These are phyloP conservation scores for Tetrahymena malaccensis DNA, from an alignment of 73 alveolate genomes.

Conservation along the genomic window DNA sequence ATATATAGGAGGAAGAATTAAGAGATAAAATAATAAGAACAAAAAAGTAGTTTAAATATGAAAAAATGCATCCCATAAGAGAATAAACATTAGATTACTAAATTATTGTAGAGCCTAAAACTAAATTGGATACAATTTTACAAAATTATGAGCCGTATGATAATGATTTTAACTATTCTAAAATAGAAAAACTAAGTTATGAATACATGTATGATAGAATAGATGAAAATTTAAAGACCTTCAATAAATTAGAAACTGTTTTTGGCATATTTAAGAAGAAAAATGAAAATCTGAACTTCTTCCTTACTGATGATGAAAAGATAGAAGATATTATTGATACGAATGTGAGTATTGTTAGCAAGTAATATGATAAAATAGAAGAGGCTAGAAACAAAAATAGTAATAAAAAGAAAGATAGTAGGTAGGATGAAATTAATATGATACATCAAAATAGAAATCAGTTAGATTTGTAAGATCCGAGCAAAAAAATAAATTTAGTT, in stretches of 20 bases:
- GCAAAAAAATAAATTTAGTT: background rate
- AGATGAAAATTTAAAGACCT: background rate
- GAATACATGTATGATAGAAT: background rate
- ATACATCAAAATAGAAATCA: no score
- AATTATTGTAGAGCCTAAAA: background rate
- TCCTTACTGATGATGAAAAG: background rate
- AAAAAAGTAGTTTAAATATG: background rate
- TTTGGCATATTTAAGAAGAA: background rate
- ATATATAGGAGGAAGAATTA: background rate
- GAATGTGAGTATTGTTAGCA: background rate
- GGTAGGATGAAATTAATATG: background rate
- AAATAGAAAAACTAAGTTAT: background rate
- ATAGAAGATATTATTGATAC: background rate
- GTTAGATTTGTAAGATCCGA: background rate
- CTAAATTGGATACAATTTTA: background rate
- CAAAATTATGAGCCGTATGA: background rate
- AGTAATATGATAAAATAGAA: background rate
- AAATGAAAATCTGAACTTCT: background rate
- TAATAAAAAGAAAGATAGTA: no score
- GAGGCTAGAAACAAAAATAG: background rate
- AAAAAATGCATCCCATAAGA: background rate
- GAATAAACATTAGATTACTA: background rate
- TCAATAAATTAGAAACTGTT: background rate
- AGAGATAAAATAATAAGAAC: background rate
- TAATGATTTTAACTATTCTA: background rate